Percentiles rank a stretch among this genome's conserved stretches.
These are phyloP conservation scores for Delphinella strobiligena DNA, from an alignment of 2,329 filamentous ascomycete genomes.

Conservation along the genomic window DNA sequence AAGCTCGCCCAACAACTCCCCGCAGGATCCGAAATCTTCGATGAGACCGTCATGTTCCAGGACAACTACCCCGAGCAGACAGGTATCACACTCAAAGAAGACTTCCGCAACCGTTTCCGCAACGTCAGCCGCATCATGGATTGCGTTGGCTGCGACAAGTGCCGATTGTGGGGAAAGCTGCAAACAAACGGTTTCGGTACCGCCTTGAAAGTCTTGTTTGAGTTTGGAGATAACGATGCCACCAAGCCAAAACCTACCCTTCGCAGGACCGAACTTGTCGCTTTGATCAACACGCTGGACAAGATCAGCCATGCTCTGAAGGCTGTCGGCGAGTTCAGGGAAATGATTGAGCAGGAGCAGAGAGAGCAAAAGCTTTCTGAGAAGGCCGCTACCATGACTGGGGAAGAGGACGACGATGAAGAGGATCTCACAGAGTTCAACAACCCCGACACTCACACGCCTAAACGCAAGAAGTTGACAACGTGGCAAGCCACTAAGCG, in stretches of 20 bases:
- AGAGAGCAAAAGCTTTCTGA: slow-evolving; percentile 21
- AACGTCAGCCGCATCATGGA: slow-evolving; percentile 97
- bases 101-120: slow-evolving; percentile 93
- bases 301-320: slow-evolving; percentile 71
- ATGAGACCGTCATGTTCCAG: slow-evolving; percentile 88
- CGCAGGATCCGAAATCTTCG: slow-evolving; percentile 65
- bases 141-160: slow-evolving; percentile 97
- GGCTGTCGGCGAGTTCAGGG: slow-evolving; percentile 61
- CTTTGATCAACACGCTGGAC: slow-evolving; percentile 86
- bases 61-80: slow-evolving; percentile 33
- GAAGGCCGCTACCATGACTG: slow-evolving; percentile 13
- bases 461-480: slow-evolving; percentile 28
- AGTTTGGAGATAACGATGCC: slow-evolving; percentile 61
- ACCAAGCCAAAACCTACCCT: slow-evolving; percentile 52
- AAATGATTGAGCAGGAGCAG: slow-evolving; percentile 29
- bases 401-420: slow-evolving; percentile 15
- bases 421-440: slow-evolving; percentile 15
- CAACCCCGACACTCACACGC: slow-evolving; percentile 14
- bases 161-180: slow-evolving; percentile 92
- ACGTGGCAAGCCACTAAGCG: slow-evolving; percentile 46
- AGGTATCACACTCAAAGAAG: slow-evolving; percentile 72
- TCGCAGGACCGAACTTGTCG: slow-evolving; percentile 82
- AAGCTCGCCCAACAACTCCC: slow-evolving; percentile 60
- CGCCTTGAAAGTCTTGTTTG: slow-evolving; percentile 89
- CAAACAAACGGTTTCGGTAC: slow-evolving; percentile 93